phyloP scores from a whole-genome alignment of 805 yeast species.

The Huiozyma naganishii region DNA sequence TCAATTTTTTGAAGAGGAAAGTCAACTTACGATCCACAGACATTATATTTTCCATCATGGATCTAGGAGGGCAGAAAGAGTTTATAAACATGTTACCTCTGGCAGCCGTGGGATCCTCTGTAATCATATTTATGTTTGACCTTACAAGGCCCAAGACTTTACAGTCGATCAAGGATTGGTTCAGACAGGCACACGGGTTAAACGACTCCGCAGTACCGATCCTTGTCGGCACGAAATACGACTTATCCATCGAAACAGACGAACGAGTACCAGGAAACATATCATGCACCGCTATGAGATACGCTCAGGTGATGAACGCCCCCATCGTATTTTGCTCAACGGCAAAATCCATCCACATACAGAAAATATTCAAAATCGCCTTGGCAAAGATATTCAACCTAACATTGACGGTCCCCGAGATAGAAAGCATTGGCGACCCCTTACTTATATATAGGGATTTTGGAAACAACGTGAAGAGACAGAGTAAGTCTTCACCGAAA shows the following conservation, averaged over 20 bases:
- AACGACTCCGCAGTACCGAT: slow-evolving; percentile 86
- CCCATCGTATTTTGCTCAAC: slow-evolving; percentile 81
- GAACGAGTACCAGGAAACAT: slow-evolving; percentile 74
- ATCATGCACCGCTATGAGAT: slow-evolving; percentile 68
- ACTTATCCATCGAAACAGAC: slow-evolving; percentile 66
- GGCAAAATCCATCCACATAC: slow-evolving; percentile 81
- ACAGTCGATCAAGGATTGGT: slow-evolving; percentile 85
- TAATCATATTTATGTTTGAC: slow-evolving; percentile 81
- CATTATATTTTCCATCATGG: slow-evolving; percentile 87
- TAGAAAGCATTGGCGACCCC: slow-evolving; percentile 81
- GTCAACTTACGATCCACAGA: slow-evolving; percentile 75
- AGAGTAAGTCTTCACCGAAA: not conserved
- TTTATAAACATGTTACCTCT: slow-evolving; percentile 89
- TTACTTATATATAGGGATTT: slow-evolving; percentile 48
- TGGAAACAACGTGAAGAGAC: not conserved
- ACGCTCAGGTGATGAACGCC: slow-evolving; percentile 80
- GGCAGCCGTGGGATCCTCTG: slow-evolving; percentile 85
- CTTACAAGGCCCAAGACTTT: slow-evolving; percentile 73
- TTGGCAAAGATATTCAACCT: slow-evolving; percentile 84
- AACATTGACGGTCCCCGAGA: slow-evolving; percentile 71
- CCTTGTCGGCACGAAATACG: slow-evolving; percentile 86
- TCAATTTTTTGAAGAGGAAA: slow-evolving; percentile 84
- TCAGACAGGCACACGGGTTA: slow-evolving; percentile 76
- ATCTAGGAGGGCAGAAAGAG: slow-evolving; percentile 88
- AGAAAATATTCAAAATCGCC: slow-evolving; percentile 83